These are phyloP conservation scores for Capsella bursapastoris DNA, from an alignment of 345 rosid genomes.

Conservation along the genomic window DNA sequence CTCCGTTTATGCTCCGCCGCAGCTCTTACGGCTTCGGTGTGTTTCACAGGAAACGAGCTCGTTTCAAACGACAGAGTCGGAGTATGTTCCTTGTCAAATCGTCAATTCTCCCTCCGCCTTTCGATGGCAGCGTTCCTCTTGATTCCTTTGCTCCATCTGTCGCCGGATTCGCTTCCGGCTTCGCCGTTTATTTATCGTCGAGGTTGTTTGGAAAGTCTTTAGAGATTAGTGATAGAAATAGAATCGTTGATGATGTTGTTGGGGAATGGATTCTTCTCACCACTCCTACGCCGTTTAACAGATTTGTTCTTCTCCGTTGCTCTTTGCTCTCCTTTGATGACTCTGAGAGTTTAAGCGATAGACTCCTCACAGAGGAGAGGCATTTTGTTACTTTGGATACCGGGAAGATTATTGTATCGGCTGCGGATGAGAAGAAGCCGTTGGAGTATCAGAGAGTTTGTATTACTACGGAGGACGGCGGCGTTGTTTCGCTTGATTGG, in stretches of 20 bases:
- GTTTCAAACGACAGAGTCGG: conserved; percentile 47
- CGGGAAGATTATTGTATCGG: conserved; percentile 62
- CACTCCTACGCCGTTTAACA: conserved; percentile 87
- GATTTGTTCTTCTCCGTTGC: conserved; percentile 85
- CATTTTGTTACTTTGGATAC: conserved; percentile 74
- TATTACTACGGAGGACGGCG: conserved; percentile 71
- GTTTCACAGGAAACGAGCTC: conserved; percentile 55
- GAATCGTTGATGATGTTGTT: conserved; percentile 46
- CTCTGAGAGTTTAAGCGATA: conserved; percentile 66
- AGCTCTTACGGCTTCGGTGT: conserved; percentile 48
- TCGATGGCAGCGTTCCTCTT: conserved; percentile 47
- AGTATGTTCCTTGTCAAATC: conserved; percentile 35
- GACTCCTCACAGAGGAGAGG: conserved; percentile 73
- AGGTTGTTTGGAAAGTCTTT: conserved; percentile 32
- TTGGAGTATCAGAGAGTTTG: conserved; percentile 84
- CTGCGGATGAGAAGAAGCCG: conserved; percentile 34
- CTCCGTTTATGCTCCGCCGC: conserved; percentile 44
- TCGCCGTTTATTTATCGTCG: conserved; percentile 53
- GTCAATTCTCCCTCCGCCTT: conserved; percentile 50
- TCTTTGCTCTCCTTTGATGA: conserved; percentile 63
- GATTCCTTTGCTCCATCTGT: conserved; percentile 54
- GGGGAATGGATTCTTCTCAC: conserved; percentile 88
- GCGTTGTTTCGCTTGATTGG: conserved; percentile 88
- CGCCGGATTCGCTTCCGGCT: conserved; percentile 68
- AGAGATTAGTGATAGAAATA: neutral